phyloP scores from a whole-genome alignment of 345 rosid genomes.

The Corchorus capsularis region DNA sequence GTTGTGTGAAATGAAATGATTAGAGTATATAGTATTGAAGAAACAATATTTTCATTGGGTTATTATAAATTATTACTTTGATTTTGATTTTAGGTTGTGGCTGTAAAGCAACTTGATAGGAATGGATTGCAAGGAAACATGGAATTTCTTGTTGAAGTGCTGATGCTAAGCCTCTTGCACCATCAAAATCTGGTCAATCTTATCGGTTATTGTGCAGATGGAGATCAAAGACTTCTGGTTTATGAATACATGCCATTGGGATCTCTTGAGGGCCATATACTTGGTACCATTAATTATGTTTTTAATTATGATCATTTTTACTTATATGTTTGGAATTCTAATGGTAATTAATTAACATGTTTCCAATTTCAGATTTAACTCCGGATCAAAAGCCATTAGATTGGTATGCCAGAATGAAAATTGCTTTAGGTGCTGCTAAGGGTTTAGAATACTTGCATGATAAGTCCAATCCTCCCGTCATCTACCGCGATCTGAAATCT shows the following conservation, averaged over 20 bases:
- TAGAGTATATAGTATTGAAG: too few species aligned
- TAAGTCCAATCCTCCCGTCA: neutral
- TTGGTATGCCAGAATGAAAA: slow-evolving; percentile 1
- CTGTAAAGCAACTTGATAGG: slow-evolving; percentile 70
- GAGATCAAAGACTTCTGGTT: slow-evolving; percentile 14
- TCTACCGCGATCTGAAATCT: slow-evolving; percentile 7
- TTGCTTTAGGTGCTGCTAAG: too few species aligned
- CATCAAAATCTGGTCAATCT: slow-evolving; percentile 63
- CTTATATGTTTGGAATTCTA: neutral
- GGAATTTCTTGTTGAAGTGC: slow-evolving; percentile 66
- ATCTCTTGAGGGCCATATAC: neutral
- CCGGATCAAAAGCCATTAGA: neutral
- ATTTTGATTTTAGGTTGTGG: slow-evolving; percentile 42
- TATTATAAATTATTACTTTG: too few species aligned
- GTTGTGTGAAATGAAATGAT: neutral
- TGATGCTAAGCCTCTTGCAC: slow-evolving; percentile 67
- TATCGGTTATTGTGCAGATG: slow-evolving; percentile 41
- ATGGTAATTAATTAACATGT: neutral
- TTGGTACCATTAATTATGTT: neutral
- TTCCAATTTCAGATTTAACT: neutral
- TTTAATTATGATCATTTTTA: neutral
- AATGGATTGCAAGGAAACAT: slow-evolving; percentile 70
- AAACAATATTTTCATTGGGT: too few species aligned
- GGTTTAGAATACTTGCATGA: too few species aligned
- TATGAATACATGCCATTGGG: slow-evolving; percentile 15